Conservation (phyloP, 2,329 filamentous ascomycete species). For the Fusarium hainanense region DNA sequence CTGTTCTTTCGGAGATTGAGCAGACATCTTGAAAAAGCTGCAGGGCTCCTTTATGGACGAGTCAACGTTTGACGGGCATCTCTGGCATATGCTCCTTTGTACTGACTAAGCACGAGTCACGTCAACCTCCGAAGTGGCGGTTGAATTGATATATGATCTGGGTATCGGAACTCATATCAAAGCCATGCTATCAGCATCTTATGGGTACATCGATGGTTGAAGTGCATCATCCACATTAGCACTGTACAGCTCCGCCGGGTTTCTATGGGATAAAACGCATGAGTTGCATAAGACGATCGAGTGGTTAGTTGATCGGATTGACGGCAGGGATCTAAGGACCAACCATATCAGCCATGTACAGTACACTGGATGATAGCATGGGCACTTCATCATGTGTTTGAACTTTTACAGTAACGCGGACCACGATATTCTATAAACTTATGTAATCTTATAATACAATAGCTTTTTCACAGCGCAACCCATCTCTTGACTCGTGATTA, state of each 20-base stretch:
- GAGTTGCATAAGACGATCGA: conserved; percentile 16
- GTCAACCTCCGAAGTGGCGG: conserved; percentile 5
- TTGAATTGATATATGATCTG: conserved; percentile 10
- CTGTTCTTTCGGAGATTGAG: neutral
- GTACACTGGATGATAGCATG: neutral
- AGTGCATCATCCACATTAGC: conserved; percentile 25
- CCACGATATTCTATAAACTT: neutral
- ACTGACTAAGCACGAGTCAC: conserved; percentile 1
- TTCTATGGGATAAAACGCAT: neutral
- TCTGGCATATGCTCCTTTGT: neutral
- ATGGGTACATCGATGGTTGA: conserved; percentile 12
- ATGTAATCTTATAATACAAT: conserved; percentile 10
- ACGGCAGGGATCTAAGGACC: conserved; percentile 9
- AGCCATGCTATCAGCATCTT: conserved; percentile 14
- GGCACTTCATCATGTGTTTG: neutral
- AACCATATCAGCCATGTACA: neutral
- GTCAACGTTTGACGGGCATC: neutral
- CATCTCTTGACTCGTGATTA: neutral
- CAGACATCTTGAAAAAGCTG: conserved; percentile 14
- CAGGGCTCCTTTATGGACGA: neutral
- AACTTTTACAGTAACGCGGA: neutral
- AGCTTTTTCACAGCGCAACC: neutral
- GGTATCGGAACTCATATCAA: neutral
- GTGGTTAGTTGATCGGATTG: conserved; percentile 1
- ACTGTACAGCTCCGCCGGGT: conserved; percentile 4